A percentile compares a stretch with the other conserved stretches of the same genome.
These are phyloP conservation scores for Nemania sp. DNA, from an alignment of 2,329 filamentous ascomycete species.

Conservation along the genomic window DNA sequence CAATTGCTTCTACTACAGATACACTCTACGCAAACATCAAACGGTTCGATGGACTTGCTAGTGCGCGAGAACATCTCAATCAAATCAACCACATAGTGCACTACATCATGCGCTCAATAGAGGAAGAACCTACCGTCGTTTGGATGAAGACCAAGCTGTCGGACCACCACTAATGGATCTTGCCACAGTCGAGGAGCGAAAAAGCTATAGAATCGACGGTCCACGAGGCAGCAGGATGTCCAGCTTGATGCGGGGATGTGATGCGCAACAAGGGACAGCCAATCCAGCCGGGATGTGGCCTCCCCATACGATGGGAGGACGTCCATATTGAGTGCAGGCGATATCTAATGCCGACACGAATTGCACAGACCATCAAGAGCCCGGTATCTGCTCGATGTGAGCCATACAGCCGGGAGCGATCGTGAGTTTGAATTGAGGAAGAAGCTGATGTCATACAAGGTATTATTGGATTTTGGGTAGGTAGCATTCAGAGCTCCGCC, in stretches of 20 bases:
- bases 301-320: slow-evolving; percentile 59
- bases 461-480: no score
- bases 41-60: not conserved
- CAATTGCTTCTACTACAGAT: not conserved
- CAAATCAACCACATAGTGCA: not conserved
- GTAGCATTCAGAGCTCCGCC: no score
- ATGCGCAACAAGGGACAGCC: slow-evolving; percentile 54
- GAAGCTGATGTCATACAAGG: no score
- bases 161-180: slow-evolving; percentile 50
- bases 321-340: slow-evolving; percentile 35
- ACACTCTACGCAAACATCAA: not conserved
- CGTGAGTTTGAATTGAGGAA: no score
- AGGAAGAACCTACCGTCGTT: slow-evolving; percentile 46
- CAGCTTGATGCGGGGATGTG: slow-evolving; percentile 50
- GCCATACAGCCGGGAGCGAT: no score
- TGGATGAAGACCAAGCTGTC: slow-evolving; percentile 48
- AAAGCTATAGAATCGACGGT: slow-evolving; percentile 49
- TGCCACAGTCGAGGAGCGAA: slow-evolving; percentile 60
- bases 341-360: not conserved
- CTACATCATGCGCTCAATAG: not conserved
- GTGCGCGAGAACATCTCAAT: not conserved
- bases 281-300: slow-evolving; percentile 52
- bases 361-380: not conserved
- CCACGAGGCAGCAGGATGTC: slow-evolving; percentile 54
- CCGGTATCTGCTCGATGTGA: no score